Evolutionary conservation across 768 basidiomycete genomes (phyloP).

Genomic region (Psilocybe azurescens): DNA sequence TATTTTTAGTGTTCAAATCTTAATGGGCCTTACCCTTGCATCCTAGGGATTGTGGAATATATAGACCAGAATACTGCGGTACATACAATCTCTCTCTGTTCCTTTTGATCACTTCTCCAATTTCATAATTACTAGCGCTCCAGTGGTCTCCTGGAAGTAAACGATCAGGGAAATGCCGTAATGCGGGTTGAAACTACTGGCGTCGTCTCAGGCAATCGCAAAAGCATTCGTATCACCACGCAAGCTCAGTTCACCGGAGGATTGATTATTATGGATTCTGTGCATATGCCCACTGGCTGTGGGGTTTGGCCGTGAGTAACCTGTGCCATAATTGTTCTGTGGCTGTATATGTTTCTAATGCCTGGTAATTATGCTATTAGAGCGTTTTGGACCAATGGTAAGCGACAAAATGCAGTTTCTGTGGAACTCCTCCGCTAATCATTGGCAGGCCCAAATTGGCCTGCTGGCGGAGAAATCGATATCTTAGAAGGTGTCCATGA

Average conservation of each 20-base stretch:
- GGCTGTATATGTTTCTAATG: constrained; percentile 22
- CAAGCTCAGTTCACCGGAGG: constrained; percentile 63
- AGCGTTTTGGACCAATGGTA: constrained; percentile 56
- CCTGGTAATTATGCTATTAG: constrained; percentile 25
- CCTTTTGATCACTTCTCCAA: not conserved
- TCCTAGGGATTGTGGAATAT: constrained; percentile 56
- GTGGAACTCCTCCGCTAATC: constrained; percentile 26
- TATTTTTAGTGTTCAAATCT: not conserved
- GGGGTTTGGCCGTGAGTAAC: constrained; percentile 77
- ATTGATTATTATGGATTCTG: constrained; percentile 81
- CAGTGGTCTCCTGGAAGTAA: constrained; percentile 69
- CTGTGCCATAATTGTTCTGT: not conserved
- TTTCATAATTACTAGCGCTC: constrained; percentile 41
- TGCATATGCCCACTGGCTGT: constrained; percentile 91
- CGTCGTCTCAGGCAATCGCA: constrained; percentile 67
- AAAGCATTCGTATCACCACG: constrained; percentile 81
- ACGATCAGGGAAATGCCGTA: constrained; percentile 73
- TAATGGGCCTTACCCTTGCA: constrained; percentile 1
- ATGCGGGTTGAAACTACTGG: constrained; percentile 91
- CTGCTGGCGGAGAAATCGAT: constrained; percentile 76
- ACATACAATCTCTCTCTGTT: constrained; percentile 27
- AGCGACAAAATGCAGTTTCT: not conserved
- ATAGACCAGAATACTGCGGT: constrained; percentile 66
- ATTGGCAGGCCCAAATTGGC: constrained; percentile 64
- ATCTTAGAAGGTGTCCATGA: constrained; percentile 85